Evolutionary conservation across 495 filamentous ascomycete genomes (phyloP).

Genomic region (Glonium stellatum): DNA sequence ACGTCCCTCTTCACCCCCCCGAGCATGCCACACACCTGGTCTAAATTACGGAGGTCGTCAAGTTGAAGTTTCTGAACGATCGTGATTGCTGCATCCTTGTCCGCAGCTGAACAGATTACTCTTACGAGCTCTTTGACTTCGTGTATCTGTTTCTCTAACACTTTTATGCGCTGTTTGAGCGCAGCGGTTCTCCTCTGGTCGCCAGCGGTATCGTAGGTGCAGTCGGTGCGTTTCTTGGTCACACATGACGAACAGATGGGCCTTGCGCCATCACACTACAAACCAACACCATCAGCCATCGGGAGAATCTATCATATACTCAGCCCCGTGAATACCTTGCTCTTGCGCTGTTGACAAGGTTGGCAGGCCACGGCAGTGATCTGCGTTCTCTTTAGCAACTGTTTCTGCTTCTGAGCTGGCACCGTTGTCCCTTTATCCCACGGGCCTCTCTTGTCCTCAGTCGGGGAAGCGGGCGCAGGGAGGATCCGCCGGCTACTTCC

Average conservation of each 20-base stretch:
- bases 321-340: background rate
- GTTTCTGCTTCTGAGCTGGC: background rate
- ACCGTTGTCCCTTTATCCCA: background rate
- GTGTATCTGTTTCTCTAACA: conserved; percentile 1
- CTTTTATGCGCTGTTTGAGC: conserved; percentile 4
- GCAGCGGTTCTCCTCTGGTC: conserved; percentile 14
- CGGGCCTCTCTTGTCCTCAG: background rate
- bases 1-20: background rate
- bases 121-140: conserved; percentile 5
- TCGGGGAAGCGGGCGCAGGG: background rate
- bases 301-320: background rate
- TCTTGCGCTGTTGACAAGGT: conserved; percentile 4
- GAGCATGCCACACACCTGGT: background rate
- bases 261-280: conserved; percentile 13
- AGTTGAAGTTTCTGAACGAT: background rate
- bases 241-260: conserved; percentile 9
- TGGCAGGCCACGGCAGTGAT: conserved; percentile 9
- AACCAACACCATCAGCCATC: background rate
- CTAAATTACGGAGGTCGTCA: background rate
- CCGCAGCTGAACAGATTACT: background rate
- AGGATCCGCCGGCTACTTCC: background rate
- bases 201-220: conserved; percentile 9
- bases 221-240: conserved; percentile 3
- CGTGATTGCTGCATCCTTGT: background rate
- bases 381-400: background rate